Percentiles rank a stretch among this genome's conserved stretches.
These are phyloP conservation scores for Aspergillus chevalieri DNA, from an alignment of 2,329 filamentous ascomycete genomes.

Conservation along the genomic window DNA sequence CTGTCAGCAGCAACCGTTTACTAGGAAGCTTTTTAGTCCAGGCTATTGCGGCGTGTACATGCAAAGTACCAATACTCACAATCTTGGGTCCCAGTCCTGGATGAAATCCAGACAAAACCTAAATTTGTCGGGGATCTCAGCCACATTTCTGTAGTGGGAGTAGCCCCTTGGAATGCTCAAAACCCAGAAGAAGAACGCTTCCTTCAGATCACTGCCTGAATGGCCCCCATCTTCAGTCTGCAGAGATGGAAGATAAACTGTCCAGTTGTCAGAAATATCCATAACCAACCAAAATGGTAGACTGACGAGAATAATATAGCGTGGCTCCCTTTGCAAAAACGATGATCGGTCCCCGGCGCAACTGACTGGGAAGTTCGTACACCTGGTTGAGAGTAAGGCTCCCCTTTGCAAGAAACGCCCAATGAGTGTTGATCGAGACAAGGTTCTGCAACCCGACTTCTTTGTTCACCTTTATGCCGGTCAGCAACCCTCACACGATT, in stretches of 20 bases:
- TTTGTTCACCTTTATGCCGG: background rate
- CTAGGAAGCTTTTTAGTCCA: background rate
- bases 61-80: background rate
- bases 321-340: background rate
- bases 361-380: background rate
- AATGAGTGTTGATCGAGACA: background rate
- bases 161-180: background rate
- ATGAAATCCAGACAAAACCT: background rate
- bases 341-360: background rate
- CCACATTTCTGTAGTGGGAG: background rate
- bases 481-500: too few relatives aligned
- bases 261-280: background rate
- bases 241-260: background rate
- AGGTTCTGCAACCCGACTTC: background rate
- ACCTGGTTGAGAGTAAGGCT: background rate
- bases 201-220: background rate
- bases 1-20: too few relatives aligned
- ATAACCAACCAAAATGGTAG: background rate
- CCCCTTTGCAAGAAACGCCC: background rate
- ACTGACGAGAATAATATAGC: background rate
- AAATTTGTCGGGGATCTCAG: background rate
- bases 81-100: background rate
- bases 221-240: background rate
- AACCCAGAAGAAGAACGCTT: background rate
- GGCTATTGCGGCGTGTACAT: background rate